These are phyloP conservation scores for Apiospora rasikravindrae DNA, from an alignment of 2,329 filamentous ascomycete species.

Conservation along the genomic window DNA sequence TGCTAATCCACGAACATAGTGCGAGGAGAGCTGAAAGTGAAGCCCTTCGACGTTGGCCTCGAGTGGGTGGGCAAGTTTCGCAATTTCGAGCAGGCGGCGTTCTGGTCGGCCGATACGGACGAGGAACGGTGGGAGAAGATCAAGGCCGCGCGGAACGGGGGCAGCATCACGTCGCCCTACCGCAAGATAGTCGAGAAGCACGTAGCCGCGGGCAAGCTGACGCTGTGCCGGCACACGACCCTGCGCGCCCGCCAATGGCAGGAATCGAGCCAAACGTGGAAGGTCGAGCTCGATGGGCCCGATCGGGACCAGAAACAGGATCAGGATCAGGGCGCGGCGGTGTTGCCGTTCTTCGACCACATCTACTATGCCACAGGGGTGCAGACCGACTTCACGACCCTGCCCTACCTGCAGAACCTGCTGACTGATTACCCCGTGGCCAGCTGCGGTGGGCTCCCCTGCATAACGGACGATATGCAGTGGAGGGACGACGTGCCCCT, in stretches of 20 bases:
- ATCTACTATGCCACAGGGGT: constrained; percentile 80
- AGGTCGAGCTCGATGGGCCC: constrained; percentile 28
- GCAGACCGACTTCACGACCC: constrained; percentile 62
- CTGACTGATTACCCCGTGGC: constrained; percentile 64
- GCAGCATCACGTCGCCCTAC: constrained; percentile 75
- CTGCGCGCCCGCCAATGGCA: constrained; percentile 60
- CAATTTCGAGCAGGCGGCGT: constrained; percentile 76
- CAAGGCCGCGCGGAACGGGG: constrained; percentile 70
- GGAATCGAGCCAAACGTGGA: constrained; percentile 51
- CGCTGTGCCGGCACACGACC: constrained; percentile 62
- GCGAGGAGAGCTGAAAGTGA: constrained; percentile 64
- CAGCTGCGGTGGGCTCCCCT: constrained; percentile 70
- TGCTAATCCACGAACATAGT: constrained; percentile 38
- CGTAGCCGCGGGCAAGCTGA: constrained; percentile 54
- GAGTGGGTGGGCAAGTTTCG: constrained; percentile 84
- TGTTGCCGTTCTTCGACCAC: constrained; percentile 62
- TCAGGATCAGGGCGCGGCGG: constrained; percentile 42
- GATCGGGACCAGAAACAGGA: constrained; percentile 40
- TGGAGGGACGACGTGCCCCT: constrained; percentile 76
- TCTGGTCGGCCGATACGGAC: constrained; percentile 77
- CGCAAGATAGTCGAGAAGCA: constrained; percentile 70
- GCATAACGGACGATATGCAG: constrained; percentile 76
- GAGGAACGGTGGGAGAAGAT: constrained; percentile 71
- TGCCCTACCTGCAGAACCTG: constrained; percentile 68
- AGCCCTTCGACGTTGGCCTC: constrained; percentile 79